A percentile compares a stretch with the other conserved stretches of the same genome.
Evolutionary conservation across 495 filamentous ascomycete genomes (phyloP).

Genomic region (Lepraria neglecta): DNA sequence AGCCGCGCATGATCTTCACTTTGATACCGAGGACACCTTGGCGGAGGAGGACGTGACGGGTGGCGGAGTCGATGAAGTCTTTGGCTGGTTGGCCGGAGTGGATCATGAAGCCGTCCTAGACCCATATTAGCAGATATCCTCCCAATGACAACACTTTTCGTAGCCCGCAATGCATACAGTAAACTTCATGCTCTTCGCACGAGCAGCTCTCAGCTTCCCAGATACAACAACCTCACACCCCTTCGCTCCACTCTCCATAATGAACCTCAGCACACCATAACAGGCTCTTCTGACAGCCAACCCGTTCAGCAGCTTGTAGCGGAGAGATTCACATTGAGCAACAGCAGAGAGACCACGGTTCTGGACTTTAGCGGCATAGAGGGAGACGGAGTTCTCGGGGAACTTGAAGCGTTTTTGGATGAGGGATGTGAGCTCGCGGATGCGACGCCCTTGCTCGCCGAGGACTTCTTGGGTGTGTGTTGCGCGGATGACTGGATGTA

Average conservation of each 20-base stretch:
- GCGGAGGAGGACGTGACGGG: constrained; percentile 97
- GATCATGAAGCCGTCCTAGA: constrained; percentile 98
- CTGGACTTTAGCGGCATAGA: constrained; percentile 99
- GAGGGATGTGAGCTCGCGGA: constrained; percentile 98
- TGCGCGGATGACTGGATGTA: constrained; percentile 76
- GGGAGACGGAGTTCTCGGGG: constrained; percentile 98
- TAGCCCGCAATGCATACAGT: constrained; percentile 54
- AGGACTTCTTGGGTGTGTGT: constrained; percentile 99
- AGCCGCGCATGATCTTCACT: constrained; percentile 99
- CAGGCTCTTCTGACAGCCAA: constrained; percentile 94
- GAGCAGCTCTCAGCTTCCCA: constrained; percentile 95
- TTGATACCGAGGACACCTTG: constrained; percentile 99
- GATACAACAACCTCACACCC: constrained; percentile 99
- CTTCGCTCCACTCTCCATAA: constrained; percentile 99
- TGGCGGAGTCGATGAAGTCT: constrained; percentile 98
- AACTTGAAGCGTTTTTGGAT: constrained; percentile 99
- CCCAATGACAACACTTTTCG: not conserved
- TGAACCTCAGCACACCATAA: constrained; percentile 99
- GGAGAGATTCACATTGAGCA: constrained; percentile 98
- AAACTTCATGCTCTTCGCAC: constrained; percentile 99
- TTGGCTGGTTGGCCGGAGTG: constrained; percentile 99
- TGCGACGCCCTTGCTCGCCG: constrained; percentile 98
- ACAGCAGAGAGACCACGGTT: constrained; percentile 99
- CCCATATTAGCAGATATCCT: constrained; percentile 8
- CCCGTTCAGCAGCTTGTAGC: constrained; percentile 99